Evolutionary conservation across 805 yeast genomes (phyloP), one percentile per base, ranked within the genome.

Genomic region (Saccharomycopsis sp.): DNA sequence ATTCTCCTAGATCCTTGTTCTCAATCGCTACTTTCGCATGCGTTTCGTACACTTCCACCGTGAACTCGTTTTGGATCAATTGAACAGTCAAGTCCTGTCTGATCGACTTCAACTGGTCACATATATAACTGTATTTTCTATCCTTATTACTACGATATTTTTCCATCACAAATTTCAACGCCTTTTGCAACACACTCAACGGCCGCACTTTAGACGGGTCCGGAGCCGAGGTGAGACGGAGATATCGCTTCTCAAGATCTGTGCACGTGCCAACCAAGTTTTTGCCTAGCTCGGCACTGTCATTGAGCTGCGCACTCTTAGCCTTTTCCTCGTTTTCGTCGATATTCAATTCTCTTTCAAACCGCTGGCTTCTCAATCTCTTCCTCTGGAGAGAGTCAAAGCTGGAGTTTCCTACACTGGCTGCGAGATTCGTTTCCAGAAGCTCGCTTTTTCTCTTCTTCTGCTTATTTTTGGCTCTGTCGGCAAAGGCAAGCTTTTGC

Each of bases 51-150:
- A 90, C 96, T 56, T 73, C 67, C 3, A 90, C 80, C 0, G 97
- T 81, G 67, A 94, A 88, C 50, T 80, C 83, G 65, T 83, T 83
- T 65, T 85, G 85, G 50, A 92, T 84, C 66, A 87, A 87, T 71
- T 92, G 99, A 8, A 92, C 97, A 2, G 95, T 88, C 62, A 92
- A 72, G 71, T 92, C 99, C 71, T 92, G 99, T 64, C 99, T 77
- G 60, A 94, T 79, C 0, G 97, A 88, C 71, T 91, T 92, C 67
- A 92, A 81, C 71, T 92, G 99, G 69, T 89, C 94, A 67, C 92
- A 86, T 12, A 89, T 71, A 69, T 92, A 92, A 44, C 84, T 77
- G 68, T 94, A 94, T 53, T 78, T 76, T 18, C 78, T 79, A 50
- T 73, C 75, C n/a, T 75, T 71, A 2, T 71, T 71, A 60, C 68